These are phyloP conservation scores for Mucor racemosus DNA, from an alignment of 371 early-diverging fungal species.

Conservation along the genomic window DNA sequence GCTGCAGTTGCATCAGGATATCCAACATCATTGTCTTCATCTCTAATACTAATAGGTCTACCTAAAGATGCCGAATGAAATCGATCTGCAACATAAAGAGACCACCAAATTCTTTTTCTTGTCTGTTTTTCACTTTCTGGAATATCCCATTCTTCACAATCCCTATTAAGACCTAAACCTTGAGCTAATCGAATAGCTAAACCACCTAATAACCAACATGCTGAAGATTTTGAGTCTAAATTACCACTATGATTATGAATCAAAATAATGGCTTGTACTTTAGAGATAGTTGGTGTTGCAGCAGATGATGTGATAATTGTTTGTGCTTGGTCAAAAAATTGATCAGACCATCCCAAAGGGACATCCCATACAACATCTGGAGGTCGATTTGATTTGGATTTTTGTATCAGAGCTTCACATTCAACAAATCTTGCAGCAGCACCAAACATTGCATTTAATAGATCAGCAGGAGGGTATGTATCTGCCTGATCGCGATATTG, in stretches of 20 bases:
- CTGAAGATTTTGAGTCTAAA: constrained; percentile 51
- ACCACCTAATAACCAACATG: constrained; percentile 49
- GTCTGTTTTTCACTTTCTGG: constrained; percentile 51
- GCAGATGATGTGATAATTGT: constrained; percentile 31
- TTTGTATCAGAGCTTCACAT: constrained; percentile 33
- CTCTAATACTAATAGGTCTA: constrained; percentile 49
- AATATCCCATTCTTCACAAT: constrained; percentile 53
- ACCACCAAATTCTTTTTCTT: constrained; percentile 54
- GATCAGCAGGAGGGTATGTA: constrained; percentile 41
- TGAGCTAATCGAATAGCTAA: constrained; percentile 46
- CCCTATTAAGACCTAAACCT: constrained; percentile 43
- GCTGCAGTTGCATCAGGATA: constrained; percentile 43
- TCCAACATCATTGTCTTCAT: constrained; percentile 52
- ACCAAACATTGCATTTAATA: constrained; percentile 56
- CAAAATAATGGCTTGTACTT: constrained; percentile 49
- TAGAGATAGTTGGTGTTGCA: constrained; percentile 40
- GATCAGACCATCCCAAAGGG: constrained; percentile 50
- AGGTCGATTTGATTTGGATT: constrained; percentile 23
- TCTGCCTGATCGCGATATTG: constrained; percentile 50
- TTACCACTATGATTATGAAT: constrained; percentile 50
- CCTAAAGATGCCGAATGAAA: constrained; percentile 52
- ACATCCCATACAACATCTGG: constrained; percentile 48
- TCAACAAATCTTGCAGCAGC: constrained; percentile 54
- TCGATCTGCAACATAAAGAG: constrained; percentile 46
- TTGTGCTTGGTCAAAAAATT: constrained; percentile 50